Base-by-base conservation (phyloP, 345 rosid genomes). In the Sonneratia alba region DNA sequence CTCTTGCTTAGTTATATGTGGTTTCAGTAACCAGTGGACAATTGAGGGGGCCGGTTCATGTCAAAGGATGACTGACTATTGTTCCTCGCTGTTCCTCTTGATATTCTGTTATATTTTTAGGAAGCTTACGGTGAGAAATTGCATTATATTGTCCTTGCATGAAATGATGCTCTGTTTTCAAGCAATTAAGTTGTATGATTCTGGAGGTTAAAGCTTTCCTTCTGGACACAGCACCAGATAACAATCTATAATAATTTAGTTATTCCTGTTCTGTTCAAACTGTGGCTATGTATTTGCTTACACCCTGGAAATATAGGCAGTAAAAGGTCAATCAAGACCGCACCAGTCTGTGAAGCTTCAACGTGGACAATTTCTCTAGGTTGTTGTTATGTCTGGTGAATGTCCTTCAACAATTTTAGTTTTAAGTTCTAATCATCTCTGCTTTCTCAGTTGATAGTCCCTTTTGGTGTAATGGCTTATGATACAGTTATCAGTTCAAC, bases 281-380 rank as follows among this genome's bases (percentile, higher is more conserved):
- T 34, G 6, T 34, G 63, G 34, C 63, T 57, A 27, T 12, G 18
- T 62, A 27, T 13, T 62, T 61, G 37, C 19, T 13, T 62, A 10
- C 27, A 12, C 3, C 32, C 7, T 27, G 53, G 51, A 70, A 1
- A 72, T 77, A 42, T 75, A 95, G 99, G 90, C 70, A 68, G 79
- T 61, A 62, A 92, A 92, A 82, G 79, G 72, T 78, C 99, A 85
- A 73, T 72, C 90, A 53, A 77, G 78, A 68, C 85, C 85, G 63
- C 88, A 89, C 74, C 86, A 83, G 24, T 76, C 81, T 72, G 83
- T 87, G 48, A 92, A 89, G 82, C 74, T 73, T 77, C 83, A 94
- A 42, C 86, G 92, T 56, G 85, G 49, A 36, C 86, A 92, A 59
- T 91, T 90, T 80, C 89, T 95, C 67, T 93, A 87, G 82, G 91